Evolutionary conservation across 441 rosid species (phyloP), one percentile per base, ranked within the genome.

Genomic region (Kokia cookei): DNA sequence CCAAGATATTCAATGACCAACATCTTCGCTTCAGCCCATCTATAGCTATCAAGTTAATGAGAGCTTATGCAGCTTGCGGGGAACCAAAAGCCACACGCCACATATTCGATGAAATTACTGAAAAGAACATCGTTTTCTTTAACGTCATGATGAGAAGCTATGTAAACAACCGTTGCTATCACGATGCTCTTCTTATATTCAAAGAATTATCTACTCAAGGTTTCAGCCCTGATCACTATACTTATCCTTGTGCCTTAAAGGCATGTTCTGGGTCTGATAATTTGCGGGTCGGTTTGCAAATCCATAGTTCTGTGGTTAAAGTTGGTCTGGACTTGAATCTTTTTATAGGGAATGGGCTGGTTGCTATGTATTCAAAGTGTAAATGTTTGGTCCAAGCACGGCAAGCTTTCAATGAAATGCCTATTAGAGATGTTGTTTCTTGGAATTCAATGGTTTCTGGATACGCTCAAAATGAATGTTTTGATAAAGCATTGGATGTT

Each of bases 371-470:
- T 75, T 89, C 91, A 60, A 89, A 85, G 81, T 85, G 90, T 73
- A 83, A 80, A 11, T 83, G 75, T 83, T 76, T 85, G 73, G 14
- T 58, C 5, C 83, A 84, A 75, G 89, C 93, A 40, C 66, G 85
- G 63, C 76, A 27, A 75, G 89, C 80, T 55, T 86, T 89, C 54
- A 82, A 87, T 43, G 89, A 85, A 78, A 84, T 89, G 85, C 77
- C 80, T 0, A 76, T 78, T 26, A 83, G 82, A 79, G 93, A 87
- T 71, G 88, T 87, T 7, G 87, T 89, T 65, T 80, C 89, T 70
- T 87, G 93, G 93, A 89, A 87, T 68, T 84, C 93, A 7, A 80
- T 87, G 79, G 87, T 87, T 73, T 85, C 88, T 35, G 84, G 88
- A 50, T 86, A 84, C 65, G 86, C 91, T 15, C 91, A 84, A 67